These are phyloP conservation scores for Sporothrix brasiliensis DNA, from an alignment of 2,329 filamentous ascomycete species.

Conservation along the genomic window DNA sequence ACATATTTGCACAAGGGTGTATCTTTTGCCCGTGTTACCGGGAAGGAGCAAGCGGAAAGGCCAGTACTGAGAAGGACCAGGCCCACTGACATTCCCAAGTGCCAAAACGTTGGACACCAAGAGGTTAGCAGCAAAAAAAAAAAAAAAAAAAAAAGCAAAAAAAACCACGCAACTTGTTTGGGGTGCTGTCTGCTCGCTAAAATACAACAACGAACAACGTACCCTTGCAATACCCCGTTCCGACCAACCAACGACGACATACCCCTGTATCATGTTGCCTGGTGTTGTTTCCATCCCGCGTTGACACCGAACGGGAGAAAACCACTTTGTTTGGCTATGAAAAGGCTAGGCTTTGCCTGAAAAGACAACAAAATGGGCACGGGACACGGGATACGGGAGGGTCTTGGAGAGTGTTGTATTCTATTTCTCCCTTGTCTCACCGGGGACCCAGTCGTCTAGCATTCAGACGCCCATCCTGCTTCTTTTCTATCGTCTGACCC, in stretches of 20 bases:
- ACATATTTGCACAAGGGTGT: background rate
- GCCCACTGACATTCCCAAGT: conserved; percentile 1
- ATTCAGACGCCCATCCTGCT: background rate
- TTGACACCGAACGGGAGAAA: background rate
- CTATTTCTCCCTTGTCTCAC: background rate
- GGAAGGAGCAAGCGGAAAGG: background rate
- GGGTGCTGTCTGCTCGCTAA: background rate
- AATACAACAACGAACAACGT: background rate
- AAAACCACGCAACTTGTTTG: conserved; percentile 13
- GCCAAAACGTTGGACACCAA: background rate
- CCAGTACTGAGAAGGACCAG: background rate
- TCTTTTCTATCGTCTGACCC: background rate
- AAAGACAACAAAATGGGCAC: background rate
- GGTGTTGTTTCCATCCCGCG: background rate
- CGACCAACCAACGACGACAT: conserved; percentile 7
- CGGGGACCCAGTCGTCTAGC: background rate
- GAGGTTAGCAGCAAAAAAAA: conserved; percentile 4
- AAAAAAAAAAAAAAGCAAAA: conserved; percentile 10
- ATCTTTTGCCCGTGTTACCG: background rate
- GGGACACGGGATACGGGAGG: background rate
- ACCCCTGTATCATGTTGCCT: conserved; percentile 5
- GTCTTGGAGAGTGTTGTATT: background rate
- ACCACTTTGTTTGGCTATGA: background rate
- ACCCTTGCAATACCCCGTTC: conserved; percentile 2
- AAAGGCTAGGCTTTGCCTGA: background rate